Conservation (phyloP, 2,329 filamentous ascomycete genomes). For the Thielaviopsis punctulata region DNA sequence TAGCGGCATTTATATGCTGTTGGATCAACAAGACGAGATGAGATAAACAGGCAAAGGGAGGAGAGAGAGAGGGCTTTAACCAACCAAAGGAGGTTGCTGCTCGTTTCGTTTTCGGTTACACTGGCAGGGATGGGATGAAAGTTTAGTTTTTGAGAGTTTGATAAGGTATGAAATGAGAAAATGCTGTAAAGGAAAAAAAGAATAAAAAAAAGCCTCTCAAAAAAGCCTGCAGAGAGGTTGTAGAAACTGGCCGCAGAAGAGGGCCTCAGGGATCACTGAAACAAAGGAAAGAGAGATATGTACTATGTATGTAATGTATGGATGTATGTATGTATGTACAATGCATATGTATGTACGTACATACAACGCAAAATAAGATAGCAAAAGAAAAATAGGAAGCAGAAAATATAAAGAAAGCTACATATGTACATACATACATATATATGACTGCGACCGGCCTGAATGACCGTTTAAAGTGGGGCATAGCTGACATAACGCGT, state of each 20-base stretch:
- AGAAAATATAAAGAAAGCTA: too few species aligned
- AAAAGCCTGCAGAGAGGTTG: neutral
- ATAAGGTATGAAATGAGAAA: too few species aligned
- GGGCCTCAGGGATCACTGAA: neutral
- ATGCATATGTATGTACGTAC: too few species aligned
- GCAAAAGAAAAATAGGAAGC: too few species aligned
- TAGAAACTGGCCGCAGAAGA: neutral
- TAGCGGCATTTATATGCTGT: too few species aligned
- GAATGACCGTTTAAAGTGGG: constrained; percentile 13
- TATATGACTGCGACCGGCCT: constrained; percentile 26
- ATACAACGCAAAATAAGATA: too few species aligned
- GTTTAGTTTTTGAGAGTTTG: neutral
- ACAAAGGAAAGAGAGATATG: neutral
- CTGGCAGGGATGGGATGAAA: neutral
- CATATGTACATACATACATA: too few species aligned
- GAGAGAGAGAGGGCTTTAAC: neutral
- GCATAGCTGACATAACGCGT: too few species aligned
- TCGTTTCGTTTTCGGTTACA: neutral
- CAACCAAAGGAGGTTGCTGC: neutral
- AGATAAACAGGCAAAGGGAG: neutral
- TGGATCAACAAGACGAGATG: neutral
- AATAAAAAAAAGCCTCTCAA: neutral
- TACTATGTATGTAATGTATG: neutral
- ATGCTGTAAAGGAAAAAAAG: too few species aligned
- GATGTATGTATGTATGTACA: too few species aligned